phyloP scores from a whole-genome alignment of 2,329 filamentous ascomycete species.

The Botrytis hyacinthi region DNA sequence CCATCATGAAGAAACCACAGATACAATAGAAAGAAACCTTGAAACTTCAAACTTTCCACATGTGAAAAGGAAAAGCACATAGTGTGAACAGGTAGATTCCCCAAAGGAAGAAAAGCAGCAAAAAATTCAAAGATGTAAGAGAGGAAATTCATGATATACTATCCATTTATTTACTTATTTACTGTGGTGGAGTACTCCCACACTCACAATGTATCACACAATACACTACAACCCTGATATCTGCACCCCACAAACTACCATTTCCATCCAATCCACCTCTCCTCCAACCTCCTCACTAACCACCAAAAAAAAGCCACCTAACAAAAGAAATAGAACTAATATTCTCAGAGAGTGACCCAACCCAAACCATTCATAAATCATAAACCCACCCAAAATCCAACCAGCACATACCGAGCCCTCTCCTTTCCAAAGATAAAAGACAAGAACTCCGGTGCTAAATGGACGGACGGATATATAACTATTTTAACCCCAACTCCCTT shows the following conservation, averaged over 20 bases:
- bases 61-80: neutral
- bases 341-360: neutral
- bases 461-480: conserved; percentile 13
- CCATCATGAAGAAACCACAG: too few species aligned
- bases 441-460: conserved; percentile 7
- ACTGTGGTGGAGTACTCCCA: neutral
- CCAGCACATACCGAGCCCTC: conserved; percentile 3
- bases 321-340: neutral
- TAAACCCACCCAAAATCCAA: neutral
- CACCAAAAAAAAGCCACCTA: neutral
- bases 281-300: neutral
- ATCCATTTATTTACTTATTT: neutral
- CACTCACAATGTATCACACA: neutral
- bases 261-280: neutral
- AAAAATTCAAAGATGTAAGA: neutral
- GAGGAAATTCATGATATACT: neutral
- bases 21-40: too few species aligned
- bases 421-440: conserved; percentile 5
- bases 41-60: neutral
- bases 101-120: neutral
- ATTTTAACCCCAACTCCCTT: neutral
- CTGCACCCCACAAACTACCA: neutral
- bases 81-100: neutral
- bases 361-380: neutral
- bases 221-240: neutral